Percentiles rank a stretch among this genome's conserved stretches.
phyloP scores from a whole-genome alignment of 345 rosid genomes.

The Anacardium occidentale region DNA sequence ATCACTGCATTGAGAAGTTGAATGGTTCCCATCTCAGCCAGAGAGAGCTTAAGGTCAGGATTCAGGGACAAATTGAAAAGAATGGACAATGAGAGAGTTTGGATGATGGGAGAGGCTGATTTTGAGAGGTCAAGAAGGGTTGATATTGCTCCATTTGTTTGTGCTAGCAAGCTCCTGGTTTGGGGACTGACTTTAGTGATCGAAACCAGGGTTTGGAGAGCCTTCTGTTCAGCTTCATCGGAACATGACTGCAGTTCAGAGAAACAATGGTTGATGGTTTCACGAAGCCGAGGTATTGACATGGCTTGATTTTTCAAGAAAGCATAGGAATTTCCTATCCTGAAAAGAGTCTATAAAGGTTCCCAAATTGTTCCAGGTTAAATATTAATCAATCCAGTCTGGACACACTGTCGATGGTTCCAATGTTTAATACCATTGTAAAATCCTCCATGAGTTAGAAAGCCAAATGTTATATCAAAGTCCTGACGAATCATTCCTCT shows the following conservation, averaged over 20 bases:
- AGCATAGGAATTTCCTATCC: neutral
- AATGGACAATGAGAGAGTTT: conserved; percentile 38
- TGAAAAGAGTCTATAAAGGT: conserved; percentile 10
- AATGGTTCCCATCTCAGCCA: conserved; percentile 49
- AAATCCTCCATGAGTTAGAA: neutral
- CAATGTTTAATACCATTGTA: conserved; percentile 15
- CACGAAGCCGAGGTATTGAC: conserved; percentile 32
- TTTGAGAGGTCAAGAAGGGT: conserved; percentile 36
- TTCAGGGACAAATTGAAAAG: conserved; percentile 64
- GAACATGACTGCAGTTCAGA: conserved; percentile 36
- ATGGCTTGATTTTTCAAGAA: conserved; percentile 14
- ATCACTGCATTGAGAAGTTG: conserved; percentile 45
- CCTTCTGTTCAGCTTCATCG: conserved; percentile 37
- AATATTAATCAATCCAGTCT: conserved; percentile 7
- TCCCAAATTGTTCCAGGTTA: neutral
- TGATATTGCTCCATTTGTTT: conserved; percentile 39
- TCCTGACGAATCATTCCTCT: neutral
- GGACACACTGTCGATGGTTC: conserved; percentile 11
- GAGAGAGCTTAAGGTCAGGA: conserved; percentile 47
- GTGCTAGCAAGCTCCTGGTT: conserved; percentile 41
- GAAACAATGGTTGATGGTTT: conserved; percentile 31
- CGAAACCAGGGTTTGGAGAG: conserved; percentile 45
- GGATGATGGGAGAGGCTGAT: conserved; percentile 32
- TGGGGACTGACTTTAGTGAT: conserved; percentile 49
- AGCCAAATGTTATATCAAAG: neutral